Percentiles rank a stretch among this genome's conserved stretches.
phyloP scores from a whole-genome alignment of 2,329 filamentous ascomycete genomes.

The Ceratocystis cacaofunesta region DNA sequence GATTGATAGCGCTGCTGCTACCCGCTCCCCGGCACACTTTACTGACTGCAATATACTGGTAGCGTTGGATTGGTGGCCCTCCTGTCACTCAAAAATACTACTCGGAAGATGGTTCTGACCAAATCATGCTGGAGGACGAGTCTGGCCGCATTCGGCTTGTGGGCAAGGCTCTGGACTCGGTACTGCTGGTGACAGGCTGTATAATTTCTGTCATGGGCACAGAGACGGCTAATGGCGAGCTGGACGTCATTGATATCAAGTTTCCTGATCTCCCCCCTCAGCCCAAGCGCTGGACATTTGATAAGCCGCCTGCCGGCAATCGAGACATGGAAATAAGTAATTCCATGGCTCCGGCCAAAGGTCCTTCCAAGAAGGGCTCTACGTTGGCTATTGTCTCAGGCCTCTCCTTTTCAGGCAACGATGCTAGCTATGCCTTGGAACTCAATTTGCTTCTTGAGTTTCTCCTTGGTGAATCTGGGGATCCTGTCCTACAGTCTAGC shows the following conservation, averaged over 20 bases:
- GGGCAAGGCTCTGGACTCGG: constrained; percentile 50
- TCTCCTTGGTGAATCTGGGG: constrained; percentile 66
- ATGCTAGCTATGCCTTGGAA: constrained; percentile 55
- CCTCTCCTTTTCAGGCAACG: constrained; percentile 62
- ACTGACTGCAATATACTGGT: not conserved
- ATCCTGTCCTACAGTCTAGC: constrained; percentile 41
- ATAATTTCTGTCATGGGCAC: constrained; percentile 91
- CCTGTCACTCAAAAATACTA: constrained; percentile 64
- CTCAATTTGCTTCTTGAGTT: constrained; percentile 73
- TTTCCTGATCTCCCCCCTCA: constrained; percentile 77
- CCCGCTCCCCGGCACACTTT: not conserved
- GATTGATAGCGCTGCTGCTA: not conserved
- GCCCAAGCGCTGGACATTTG: constrained; percentile 60
- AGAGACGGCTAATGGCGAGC: constrained; percentile 80
- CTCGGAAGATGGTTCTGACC: constrained; percentile 41
- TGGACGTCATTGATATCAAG: constrained; percentile 81
- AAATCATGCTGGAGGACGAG: constrained; percentile 88
- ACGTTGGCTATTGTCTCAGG: constrained; percentile 65
- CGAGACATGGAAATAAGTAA: constrained; percentile 46
- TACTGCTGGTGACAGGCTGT: constrained; percentile 76
- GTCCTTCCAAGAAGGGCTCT: constrained; percentile 37
- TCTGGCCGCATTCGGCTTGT: constrained; percentile 73
- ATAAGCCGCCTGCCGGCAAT: constrained; percentile 31
- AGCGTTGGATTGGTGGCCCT: constrained; percentile 83
- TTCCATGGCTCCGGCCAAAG: constrained; percentile 21